These are phyloP conservation scores for Amauroascus niger DNA, from an alignment of 2,329 filamentous ascomycete species.

Conservation along the genomic window DNA sequence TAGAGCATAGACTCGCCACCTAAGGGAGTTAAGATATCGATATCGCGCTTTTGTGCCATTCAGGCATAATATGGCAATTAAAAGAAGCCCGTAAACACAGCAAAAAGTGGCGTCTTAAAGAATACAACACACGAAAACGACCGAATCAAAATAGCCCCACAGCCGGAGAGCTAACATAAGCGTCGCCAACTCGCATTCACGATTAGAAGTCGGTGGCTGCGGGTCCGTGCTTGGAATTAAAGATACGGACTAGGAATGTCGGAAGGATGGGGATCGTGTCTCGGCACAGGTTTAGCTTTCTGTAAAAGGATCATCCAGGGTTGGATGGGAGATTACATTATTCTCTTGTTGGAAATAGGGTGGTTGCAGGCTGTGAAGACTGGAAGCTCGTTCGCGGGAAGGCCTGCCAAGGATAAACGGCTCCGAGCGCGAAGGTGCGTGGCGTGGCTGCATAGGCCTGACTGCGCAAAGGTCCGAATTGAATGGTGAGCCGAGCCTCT, in stretches of 20 bases:
- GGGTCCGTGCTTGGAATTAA: neutral
- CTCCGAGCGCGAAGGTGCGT: slow-evolving; percentile 38
- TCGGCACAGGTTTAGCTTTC: neutral
- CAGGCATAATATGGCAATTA: neutral
- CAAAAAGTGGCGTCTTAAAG: neutral
- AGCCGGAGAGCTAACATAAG: neutral
- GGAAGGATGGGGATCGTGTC: neutral
- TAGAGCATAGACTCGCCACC: neutral
- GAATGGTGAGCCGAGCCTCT: slow-evolving; percentile 42
- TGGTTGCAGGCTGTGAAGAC: neutral
- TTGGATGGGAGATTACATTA: neutral
- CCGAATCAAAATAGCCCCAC: neutral
- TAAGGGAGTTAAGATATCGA: neutral
- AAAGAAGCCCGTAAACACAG: neutral
- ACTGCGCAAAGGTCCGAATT: slow-evolving; percentile 32
- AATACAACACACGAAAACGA: neutral
- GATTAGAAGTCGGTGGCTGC: neutral
- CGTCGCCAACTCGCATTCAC: neutral
- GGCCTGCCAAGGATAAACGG: slow-evolving; percentile 27
- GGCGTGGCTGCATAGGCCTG: slow-evolving; percentile 28
- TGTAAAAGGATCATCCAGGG: neutral
- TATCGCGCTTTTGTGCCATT: neutral
- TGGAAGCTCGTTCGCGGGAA: slow-evolving; percentile 1
- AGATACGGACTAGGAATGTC: neutral
- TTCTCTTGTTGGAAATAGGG: neutral